Evolutionary conservation across 495 filamentous ascomycete species (phyloP), one percentile per base, ranked within the genome.

Genomic region (Recurvomyces mirabilis): DNA sequence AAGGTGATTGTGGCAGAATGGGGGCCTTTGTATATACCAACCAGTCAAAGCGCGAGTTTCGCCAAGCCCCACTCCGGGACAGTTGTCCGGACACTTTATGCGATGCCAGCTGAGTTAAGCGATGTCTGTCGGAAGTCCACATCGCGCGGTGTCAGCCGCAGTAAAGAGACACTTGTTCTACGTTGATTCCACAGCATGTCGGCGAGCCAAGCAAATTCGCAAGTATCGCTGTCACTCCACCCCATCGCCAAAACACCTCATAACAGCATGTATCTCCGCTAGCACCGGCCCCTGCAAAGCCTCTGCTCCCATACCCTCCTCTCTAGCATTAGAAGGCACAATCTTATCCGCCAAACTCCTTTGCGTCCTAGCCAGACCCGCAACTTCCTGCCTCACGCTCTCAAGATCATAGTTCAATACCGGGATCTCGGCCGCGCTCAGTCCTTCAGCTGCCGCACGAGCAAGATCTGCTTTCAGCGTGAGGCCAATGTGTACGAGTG

Each of bases 301-400:
- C n/a, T n/a, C n/a, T n/a, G n/a, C n/a, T n/a, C n/a, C n/a, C n/a
- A n/a, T n/a, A n/a, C n/a, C n/a, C n/a, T n/a, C n/a, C n/a, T n/a
- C n/a, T n/a, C n/a, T n/a, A n/a, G n/a, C n/a, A n/a, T n/a, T n/a
- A n/a, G n/a, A n/a, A n/a, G 86, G 77, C 47, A 85, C 66, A 31
- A 93, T 70, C 43, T 81, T 70, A 23, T 80, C 73, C 26, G 81
- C 66, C 43, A 94, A 61, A 26, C 70, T 62, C 46, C 68, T 66
- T 36, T 72, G 29, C 31, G 44, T 66, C 17, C 79, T 70, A 30
- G 70, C 66, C 43, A 94, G 60, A 66, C 83, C 81, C 39, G 74
- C 79, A 46, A 89, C 82, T 30, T 87, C 83, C 58, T 91, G 87
- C 54, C 78, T 74, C 43, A 87, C 70, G 19, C 69, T 66, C 10